Base-by-base conservation (phyloP, 2,329 filamentous ascomycete species). In the Thielaviopsis musarum region DNA sequence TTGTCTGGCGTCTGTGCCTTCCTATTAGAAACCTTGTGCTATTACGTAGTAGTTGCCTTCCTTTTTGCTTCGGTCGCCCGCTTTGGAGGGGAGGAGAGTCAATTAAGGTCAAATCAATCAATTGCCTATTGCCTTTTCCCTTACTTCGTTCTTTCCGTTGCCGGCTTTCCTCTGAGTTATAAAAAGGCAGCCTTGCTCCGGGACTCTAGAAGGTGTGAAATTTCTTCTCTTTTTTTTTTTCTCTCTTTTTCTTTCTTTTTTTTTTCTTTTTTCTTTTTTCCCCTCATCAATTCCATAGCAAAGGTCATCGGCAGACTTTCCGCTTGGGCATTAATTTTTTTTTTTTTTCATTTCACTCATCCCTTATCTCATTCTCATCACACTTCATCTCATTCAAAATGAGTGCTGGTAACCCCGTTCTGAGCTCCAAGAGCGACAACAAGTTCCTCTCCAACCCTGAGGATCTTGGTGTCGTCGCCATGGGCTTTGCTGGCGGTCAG, bases 401-500 rank as follows among this genome's bases (percentile, higher is more conserved):
- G 61, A 57, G 19, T 52, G 19, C 24, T 57, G 30, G 30, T 34
- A 61, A 28, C 62, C 66, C 62, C 64, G 77, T 79, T 74, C 75
- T 77, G 66, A 79, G 76, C 58, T 76, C 76, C 59, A 75, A 77
- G 69, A 69, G 81, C 64, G 70, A 74, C 65, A 78, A 77, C 69
- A 90, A 86, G 69, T 97, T 96, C 75, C 85, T 97, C 66, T 77
- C 84, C 64, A 78, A 84, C 68, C 81, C 83, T 34, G 79, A 87
- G 68, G 84, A 97, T 68, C 78, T 98, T 64, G 93, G 91, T 63
- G 81, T 98, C 60, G 89, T 97, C 45, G 90, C 91, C 56, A 93
- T 97, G 45, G 91, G 91, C 63, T 98, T 97, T 77, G 95, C 90
- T 58, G 91, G 91, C 65, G 93, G 93, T 60, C 93, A 96, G 82